phyloP scores from a whole-genome alignment of 768 basidiomycete genomes.

The Royoungia palumana region DNA sequence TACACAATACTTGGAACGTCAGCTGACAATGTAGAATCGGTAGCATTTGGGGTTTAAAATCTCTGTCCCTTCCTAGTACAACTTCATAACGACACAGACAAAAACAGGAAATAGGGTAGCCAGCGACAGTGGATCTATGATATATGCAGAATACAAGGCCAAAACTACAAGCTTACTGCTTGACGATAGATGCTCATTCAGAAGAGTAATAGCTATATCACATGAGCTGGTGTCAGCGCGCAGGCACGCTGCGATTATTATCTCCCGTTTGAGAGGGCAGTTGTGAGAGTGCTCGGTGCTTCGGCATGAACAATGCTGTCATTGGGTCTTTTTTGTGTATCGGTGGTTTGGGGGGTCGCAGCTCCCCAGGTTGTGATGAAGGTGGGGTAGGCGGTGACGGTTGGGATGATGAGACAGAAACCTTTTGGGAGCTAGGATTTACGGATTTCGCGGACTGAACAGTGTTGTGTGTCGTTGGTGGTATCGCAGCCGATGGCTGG shows the following conservation, averaged over 20 bases:
- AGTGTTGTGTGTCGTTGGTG: constrained; percentile 22
- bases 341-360: constrained; percentile 36
- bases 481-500: constrained; percentile 26
- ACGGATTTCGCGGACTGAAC: constrained; percentile 28
- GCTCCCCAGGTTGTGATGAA: constrained; percentile 22
- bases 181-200: constrained; percentile 7
- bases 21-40: constrained; percentile 22
- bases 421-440: constrained; percentile 11
- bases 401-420: constrained; percentile 31
- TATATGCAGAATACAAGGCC: constrained; percentile 15
- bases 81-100: constrained; percentile 9
- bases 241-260: constrained; percentile 19
- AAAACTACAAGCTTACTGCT: not conserved
- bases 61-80: not conserved
- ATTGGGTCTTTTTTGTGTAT: constrained; percentile 61
- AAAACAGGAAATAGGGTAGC: not conserved
- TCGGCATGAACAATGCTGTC: constrained; percentile 66
- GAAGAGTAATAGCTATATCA: not conserved
- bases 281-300: constrained; percentile 63
- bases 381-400: constrained; percentile 7
- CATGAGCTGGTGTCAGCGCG: constrained; percentile 14
- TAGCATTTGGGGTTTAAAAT: not conserved
- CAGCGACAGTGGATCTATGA: constrained; percentile 12
- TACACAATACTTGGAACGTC: constrained; percentile 68
- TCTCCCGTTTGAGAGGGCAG: constrained; percentile 36